Conservation (phyloP, 106 monocot genomes). For the Phalaenopsis equestris region DNA sequence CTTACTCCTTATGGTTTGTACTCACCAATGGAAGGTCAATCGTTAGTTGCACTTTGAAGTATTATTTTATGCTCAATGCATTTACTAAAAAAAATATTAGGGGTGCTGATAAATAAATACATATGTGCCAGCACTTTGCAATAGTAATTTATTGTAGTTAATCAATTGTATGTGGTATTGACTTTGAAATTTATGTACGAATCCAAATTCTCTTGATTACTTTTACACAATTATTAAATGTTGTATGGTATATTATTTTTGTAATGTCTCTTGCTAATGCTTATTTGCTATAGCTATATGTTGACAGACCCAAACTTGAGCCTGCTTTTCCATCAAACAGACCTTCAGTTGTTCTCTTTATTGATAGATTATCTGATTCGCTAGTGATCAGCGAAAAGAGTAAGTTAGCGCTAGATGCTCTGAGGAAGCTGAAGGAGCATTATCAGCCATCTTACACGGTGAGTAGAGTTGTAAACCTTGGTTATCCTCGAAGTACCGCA, state of each 20-base stretch:
- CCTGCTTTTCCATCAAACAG: conserved; percentile 44
- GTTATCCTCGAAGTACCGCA: background rate
- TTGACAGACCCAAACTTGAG: conserved; percentile 31
- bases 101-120: background rate
- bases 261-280: conserved; percentile 1
- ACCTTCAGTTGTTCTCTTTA: conserved; percentile 84
- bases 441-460: conserved; percentile 23
- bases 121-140: background rate
- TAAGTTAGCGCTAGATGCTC: conserved; percentile 59
- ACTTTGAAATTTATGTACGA: background rate
- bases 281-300: conserved; percentile 39
- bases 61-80: background rate
- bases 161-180: background rate
- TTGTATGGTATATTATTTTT: background rate
- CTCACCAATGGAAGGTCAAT: background rate
- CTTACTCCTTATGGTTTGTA: background rate
- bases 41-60: background rate
- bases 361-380: conserved; percentile 76
- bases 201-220: background rate
- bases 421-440: conserved; percentile 46
- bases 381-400: conserved; percentile 54
- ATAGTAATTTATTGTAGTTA: background rate
- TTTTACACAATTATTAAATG: background rate
- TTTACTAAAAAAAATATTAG: background rate
- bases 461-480: background rate